Base-by-base conservation (phyloP, 192 early-diverging fungal species). In the Gamsiella multidivaricata region DNA sequence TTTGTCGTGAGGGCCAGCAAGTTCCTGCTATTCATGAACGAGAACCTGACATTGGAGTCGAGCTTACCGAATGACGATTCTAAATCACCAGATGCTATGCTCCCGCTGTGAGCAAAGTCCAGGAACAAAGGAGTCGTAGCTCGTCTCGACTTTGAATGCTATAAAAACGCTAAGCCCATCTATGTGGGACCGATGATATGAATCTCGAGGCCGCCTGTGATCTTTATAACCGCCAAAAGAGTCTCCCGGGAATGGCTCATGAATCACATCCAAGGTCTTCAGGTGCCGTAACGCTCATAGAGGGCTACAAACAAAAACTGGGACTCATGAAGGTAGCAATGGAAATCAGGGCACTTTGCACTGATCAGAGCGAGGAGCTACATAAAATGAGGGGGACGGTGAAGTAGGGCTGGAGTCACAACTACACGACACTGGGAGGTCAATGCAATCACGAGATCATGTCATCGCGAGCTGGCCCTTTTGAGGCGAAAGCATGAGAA, bases 401-500 rank as follows among this genome's bases (percentile, higher is more conserved):
- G 54, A 55, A 18, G n/a, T 9, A 36, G 37, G 54, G 31, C 33
- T 55, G 54, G 54, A 55, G 28, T 6, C 54, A 55, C n/a, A 55
- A 34, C 31, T 55, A 36, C 29, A 15, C 25, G 54, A n/a, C 28
- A 25, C 5, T 31, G 2, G 31, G 54, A 8, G 33, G 33, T 36
- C 10, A 3, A 6, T 3, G 33, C 5, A 18, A 31, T 36, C 54
- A 34, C 29, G 54, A 7, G 33, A 55, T 36, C 54, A 18, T 15
- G 28, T 17, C 33, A 55, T 34, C 20, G 28, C 54, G n/a, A 18
- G 6, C 20, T 55, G 54, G 54, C 18, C 28, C 37, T 31, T 20
- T 55, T 55, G 32, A n/a, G 17, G 54, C 12, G 54, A 34, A n/a
- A 55, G 37, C 33, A 31, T 55, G 29, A 55, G 54, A 36, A 55